phyloP scores from a whole-genome alignment of 441 rosid genomes.

The Breynia disticha region DNA sequence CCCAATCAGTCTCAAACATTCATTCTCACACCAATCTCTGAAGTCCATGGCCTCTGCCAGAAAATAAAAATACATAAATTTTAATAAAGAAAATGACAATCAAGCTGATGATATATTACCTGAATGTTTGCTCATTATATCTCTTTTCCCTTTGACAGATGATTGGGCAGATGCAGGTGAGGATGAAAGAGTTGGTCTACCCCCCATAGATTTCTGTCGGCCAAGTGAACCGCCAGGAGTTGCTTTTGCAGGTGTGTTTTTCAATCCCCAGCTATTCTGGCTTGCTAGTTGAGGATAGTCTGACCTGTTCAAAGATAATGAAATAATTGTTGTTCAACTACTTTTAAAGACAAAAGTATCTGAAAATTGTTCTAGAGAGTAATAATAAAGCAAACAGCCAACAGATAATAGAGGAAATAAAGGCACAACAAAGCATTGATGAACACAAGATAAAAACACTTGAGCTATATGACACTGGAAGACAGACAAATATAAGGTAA shows the following conservation, averaged over 20 bases:
- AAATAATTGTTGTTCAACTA: neutral
- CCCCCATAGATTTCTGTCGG: conserved; percentile 60
- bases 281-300: conserved; percentile 57
- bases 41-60: conserved; percentile 89
- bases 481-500: conserved; percentile 3
- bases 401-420: neutral
- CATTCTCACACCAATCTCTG: conserved; percentile 88
- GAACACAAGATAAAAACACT: neutral
- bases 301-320: conserved; percentile 30
- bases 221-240: conserved; percentile 40
- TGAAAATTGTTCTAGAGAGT: neutral
- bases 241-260: conserved; percentile 50
- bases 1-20: conserved; percentile 82
- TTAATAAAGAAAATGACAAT: conserved; percentile 1
- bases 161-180: conserved; percentile 49
- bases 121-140: conserved; percentile 49
- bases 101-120: conserved; percentile 29
- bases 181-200: conserved; percentile 39
- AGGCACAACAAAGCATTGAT: neutral
- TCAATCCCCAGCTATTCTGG: conserved; percentile 68
- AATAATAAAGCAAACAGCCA: neutral
- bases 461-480: neutral
- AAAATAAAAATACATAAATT: conserved; percentile 9
- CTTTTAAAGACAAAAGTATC: neutral
- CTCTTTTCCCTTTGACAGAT: conserved; percentile 52